Evolutionary conservation across 208 protist genomes (phyloP).

Genomic region (Kentomonas sorsogonicus): DNA sequence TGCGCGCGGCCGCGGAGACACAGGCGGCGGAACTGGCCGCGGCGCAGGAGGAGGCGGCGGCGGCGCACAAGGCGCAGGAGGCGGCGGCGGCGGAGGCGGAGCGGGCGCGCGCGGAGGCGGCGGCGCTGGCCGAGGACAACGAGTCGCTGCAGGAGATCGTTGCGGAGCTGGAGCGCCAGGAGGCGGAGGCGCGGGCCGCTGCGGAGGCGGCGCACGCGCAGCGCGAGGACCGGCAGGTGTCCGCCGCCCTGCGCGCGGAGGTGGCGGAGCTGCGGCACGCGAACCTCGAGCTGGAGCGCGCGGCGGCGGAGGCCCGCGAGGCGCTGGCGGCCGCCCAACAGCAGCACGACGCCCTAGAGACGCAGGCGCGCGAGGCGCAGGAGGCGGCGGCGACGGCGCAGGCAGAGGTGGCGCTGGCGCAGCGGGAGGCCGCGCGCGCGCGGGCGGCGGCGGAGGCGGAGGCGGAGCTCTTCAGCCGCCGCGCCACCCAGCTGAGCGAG

Average conservation of each 20-base stretch:
- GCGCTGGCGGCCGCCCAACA: no score
- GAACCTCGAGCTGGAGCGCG: neutral
- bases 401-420: neutral
- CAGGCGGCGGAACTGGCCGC: constrained; percentile 9
- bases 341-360: no score
- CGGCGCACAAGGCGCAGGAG: constrained; percentile 12
- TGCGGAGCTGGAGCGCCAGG: constrained; percentile 2
- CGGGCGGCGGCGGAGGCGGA: neutral
- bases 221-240: neutral
- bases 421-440: neutral
- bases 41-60: constrained; percentile 8
- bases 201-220: neutral
- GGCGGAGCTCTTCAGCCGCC: no score
- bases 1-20: constrained; percentile 14
- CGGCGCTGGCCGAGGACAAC: neutral
- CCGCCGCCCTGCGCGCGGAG: neutral
- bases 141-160: neutral
- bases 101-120: constrained; percentile 4
- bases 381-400: no score
- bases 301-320: no score
- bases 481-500: no score
- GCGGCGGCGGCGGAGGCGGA: constrained; percentile 7
- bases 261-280: neutral
- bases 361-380: no score
- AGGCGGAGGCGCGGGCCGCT: neutral